These are phyloP conservation scores for Chloris gayana DNA, from an alignment of 176 grass and related monocot genomes.

Conservation along the genomic window DNA sequence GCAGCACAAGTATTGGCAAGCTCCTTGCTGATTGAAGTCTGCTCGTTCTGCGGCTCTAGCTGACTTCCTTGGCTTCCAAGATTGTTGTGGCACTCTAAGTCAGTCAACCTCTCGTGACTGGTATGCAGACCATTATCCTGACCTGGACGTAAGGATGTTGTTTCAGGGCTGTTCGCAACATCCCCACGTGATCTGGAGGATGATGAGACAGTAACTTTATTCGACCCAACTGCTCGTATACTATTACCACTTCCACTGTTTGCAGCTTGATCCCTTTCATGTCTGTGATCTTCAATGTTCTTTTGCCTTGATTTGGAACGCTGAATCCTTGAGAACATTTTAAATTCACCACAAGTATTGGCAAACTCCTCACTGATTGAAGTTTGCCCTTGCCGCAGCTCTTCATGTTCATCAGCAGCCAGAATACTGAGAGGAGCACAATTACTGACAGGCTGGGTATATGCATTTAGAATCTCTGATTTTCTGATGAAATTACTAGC, in stretches of 20 bases:
- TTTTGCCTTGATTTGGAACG: constrained; percentile 72
- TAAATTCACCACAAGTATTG: constrained; percentile 34
- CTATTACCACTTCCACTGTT: constrained; percentile 23
- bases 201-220: constrained; percentile 6
- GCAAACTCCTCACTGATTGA: constrained; percentile 38
- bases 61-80: constrained; percentile 36
- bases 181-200: constrained; percentile 39
- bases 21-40: constrained; percentile 37
- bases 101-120: constrained; percentile 22
- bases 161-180: constrained; percentile 29
- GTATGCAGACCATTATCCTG: constrained; percentile 33
- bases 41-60: too few relatives aligned
- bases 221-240: background rate
- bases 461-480: constrained; percentile 39
- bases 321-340: constrained; percentile 54
- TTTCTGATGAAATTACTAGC: constrained; percentile 39
- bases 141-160: constrained; percentile 5
- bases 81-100: constrained; percentile 25
- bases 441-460: constrained; percentile 34
- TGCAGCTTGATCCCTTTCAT: constrained; percentile 33
- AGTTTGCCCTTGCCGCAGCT: constrained; percentile 36
- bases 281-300: constrained; percentile 39
- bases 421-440: constrained; percentile 21
- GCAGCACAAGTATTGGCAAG: constrained; percentile 37
- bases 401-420: constrained; percentile 36